Evolutionary conservation across 2,329 filamentous ascomycete species (phyloP).

Genomic region (Colletotrichum siamense): DNA sequence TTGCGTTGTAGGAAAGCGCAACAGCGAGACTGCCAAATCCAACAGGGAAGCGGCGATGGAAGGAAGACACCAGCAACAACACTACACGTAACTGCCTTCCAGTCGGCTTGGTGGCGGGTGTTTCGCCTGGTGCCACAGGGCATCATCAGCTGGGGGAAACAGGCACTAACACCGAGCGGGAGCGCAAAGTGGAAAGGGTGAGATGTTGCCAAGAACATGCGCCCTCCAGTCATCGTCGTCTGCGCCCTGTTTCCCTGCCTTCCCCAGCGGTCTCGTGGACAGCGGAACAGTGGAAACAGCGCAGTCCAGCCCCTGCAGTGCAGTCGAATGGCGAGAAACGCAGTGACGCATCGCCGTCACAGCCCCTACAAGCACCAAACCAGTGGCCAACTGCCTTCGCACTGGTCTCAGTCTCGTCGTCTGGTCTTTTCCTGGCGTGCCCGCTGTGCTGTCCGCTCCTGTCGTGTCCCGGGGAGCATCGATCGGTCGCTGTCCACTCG

Average conservation of each 20-base stretch:
- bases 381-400: not conserved
- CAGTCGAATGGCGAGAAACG: not conserved
- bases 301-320: not conserved
- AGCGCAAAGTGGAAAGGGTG: not conserved
- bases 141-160: not conserved
- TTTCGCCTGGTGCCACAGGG: not conserved
- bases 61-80: not conserved
- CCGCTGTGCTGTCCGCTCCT: not conserved
- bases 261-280: constrained; percentile 3
- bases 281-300: not conserved
- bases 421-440: not conserved
- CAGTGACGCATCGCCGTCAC: constrained; percentile 6
- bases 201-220: not conserved
- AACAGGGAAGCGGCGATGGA: not conserved
- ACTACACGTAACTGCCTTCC: not conserved
- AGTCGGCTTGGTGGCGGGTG: not conserved
- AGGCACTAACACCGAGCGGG: not conserved
- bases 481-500: not conserved
- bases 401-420: not conserved
- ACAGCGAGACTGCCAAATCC: not conserved
- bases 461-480: not conserved
- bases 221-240: not conserved
- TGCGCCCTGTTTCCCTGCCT: not conserved
- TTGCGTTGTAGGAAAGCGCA: not conserved
- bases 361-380: not conserved